Base-by-base conservation (phyloP, 2,329 filamentous ascomycete species). In the Cadophora sp. region DNA sequence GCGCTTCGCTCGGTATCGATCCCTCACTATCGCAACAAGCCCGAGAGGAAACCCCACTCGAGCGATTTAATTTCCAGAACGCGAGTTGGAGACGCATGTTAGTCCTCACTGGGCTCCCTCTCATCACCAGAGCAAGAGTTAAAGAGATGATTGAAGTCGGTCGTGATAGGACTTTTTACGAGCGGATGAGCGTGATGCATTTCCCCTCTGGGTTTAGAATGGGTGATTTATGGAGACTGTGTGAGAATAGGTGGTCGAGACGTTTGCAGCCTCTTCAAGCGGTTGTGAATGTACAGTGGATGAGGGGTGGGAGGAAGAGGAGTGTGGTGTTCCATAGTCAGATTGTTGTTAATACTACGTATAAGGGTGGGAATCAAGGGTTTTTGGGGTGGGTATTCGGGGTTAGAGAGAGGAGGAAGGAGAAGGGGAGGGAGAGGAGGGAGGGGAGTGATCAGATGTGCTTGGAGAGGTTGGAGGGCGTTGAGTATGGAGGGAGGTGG, bases 161-260 rank as follows among this genome's bases (percentile, higher is more conserved):
- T 8, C 27, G 50, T 5, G 27, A 24, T 18, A 30, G 50, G 24
- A 53, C 7, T 2, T 27, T n/a, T 3, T 53, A 53, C 24, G 50
- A 53, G 27, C 50, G 50, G 14, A 30, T 11, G 14, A 53, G 50
- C 16, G 22, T 22, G 9, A 55, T 59, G 14, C 8, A 13, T 9
- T 30, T 27, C 74, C 69, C 18, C 0, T 27, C 30, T 5, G 59
- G 59, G 14, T 48, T 61, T n/a, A 48, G 43, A 48, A 16, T 45
- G 8, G 59, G 59, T 20, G 59, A 61, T 48, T 45, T 61, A 16
- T 61, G 59, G 59, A 14, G 36, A 14, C 30, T 48, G 43, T 48
- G 59, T 48, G 43, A 61, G 43, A 33, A 47, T 18, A 33, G 41
- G 24, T 53, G 50, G 50, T 53, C 24, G 14, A 53, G 24, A 53